Evolutionary conservation across 805 yeast species (phyloP).

Genomic region (Metschnikowia lochheadii): DNA sequence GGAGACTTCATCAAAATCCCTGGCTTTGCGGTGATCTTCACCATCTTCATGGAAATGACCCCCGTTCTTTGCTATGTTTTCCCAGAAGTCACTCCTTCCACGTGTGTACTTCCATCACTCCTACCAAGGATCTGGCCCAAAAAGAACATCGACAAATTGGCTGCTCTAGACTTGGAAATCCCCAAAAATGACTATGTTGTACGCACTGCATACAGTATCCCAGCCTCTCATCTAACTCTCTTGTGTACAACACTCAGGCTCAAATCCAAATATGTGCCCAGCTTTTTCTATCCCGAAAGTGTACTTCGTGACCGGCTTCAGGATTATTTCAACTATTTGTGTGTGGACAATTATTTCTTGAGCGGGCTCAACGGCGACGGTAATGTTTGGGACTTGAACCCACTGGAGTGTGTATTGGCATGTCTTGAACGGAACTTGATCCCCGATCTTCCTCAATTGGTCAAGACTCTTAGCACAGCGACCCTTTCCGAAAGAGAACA

Average conservation of each 20-base stretch:
- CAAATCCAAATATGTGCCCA: conserved; percentile 39
- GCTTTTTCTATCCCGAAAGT: conserved; percentile 34
- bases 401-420: conserved; percentile 49
- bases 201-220: conserved; percentile 47
- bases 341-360: conserved; percentile 50
- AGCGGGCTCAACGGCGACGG: conserved; percentile 35
- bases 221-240: conserved; percentile 32
- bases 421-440: conserved; percentile 57
- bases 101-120: conserved; percentile 51
- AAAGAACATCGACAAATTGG: conserved; percentile 4
- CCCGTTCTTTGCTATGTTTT: conserved; percentile 49
- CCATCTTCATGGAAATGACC: conserved; percentile 51
- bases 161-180: conserved; percentile 5
- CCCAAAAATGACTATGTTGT: conserved; percentile 25
- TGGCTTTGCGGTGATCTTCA: conserved; percentile 42
- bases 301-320: conserved; percentile 34
- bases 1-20: conserved; percentile 52
- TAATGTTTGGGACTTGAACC: conserved; percentile 43
- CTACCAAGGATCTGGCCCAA: conserved; percentile 34
- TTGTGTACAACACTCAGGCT: conserved; percentile 36
- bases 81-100: conserved; percentile 56
- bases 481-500: conserved; percentile 10
- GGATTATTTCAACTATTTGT: conserved; percentile 39
- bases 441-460: conserved; percentile 20
- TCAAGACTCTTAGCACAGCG: conserved; percentile 17